phyloP scores from a whole-genome alignment of 495 filamentous ascomycete species.

The Neurospora pannonica region DNA sequence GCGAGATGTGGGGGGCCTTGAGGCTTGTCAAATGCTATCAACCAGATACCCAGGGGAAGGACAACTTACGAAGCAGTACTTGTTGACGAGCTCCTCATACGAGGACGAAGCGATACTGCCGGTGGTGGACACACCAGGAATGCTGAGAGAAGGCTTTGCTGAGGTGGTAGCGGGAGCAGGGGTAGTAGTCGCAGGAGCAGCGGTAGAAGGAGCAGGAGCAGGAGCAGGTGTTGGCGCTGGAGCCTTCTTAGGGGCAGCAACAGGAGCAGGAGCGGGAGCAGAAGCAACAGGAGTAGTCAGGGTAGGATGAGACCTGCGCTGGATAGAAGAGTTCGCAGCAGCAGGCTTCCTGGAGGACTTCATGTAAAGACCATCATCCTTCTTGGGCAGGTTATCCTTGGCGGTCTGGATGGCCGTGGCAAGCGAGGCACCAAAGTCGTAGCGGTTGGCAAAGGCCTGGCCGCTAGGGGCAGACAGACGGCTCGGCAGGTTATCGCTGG shows the following conservation, averaged over 20 bases:
- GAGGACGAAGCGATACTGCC: constrained; percentile 63
- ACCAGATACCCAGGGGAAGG: constrained; percentile 2
- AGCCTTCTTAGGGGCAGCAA: constrained; percentile 1
- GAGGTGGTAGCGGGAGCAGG: constrained; percentile 6
- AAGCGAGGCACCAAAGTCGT: constrained; percentile 87
- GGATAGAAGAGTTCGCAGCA: constrained; percentile 3
- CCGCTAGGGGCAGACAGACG: constrained; percentile 48
- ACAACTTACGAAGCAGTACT: constrained; percentile 95
- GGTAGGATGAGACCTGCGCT: not conserved
- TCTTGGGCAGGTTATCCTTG: constrained; percentile 42
- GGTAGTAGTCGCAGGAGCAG: constrained; percentile 1
- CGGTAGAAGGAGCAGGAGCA: not conserved
- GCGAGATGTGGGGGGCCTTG: not conserved
- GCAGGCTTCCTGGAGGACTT: constrained; percentile 32
- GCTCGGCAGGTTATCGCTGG: constrained; percentile 39
- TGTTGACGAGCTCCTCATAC: constrained; percentile 90
- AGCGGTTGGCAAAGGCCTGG: constrained; percentile 81
- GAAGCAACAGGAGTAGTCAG: not conserved
- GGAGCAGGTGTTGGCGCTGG: not conserved
- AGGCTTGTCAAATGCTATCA: constrained; percentile 7
- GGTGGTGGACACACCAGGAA: constrained; percentile 10
- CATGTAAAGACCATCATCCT: constrained; percentile 42
- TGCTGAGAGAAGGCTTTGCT: constrained; percentile 6
- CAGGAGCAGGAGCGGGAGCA: not conserved
- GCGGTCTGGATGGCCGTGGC: constrained; percentile 68